Evolutionary conservation across 1,284 basidiomycete genomes (phyloP), one percentile per base, ranked within the genome.

Genomic region (Takashimella tepidaria): DNA sequence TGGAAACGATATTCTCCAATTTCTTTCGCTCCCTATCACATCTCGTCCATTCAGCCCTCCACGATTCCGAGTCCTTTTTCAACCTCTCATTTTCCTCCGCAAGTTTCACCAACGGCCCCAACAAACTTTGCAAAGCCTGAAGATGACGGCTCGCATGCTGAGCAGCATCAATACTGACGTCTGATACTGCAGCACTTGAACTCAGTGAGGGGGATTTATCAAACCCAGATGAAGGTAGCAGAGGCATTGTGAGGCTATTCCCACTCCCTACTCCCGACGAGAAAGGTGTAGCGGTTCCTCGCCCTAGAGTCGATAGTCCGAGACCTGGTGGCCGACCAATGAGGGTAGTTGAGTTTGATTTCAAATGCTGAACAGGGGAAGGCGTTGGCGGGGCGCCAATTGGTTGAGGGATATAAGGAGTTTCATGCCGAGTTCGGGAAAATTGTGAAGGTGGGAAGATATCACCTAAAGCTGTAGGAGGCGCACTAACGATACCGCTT

Each of bases 21-120:
- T 58, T 46, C 45, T 51, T 55, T 57, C 66, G 64, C 54, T 72
- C 64, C 21, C 60, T 61, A 50, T 69, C 64, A 41, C 58, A 45
- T 37, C 59, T 58, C 41, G 55, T 56, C 64, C 64, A 66, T 51
- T 67, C 68, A 25, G 50, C 53, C 50, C 67, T 63, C 62, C 74
- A 67, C 54, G 67, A 57, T 50, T 66, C 59, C 23, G 74, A 63
- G 40, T 71, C 67, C 41, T 71, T 67, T 21, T 68, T 70, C 45
- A 77, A 66, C 45, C 60, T 59, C 20, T 70, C 61, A 6, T 69
- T 42, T 50, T 72, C 68, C 10, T 68, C 64, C n/a, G 46, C 52
- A 23, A 62, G 58, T 4, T 53, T 52, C 12, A 62, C 37, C 11
- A 72, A 53, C 0, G 66, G 64, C 13, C 22, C 53, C 24, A 72